Percentiles rank a stretch among this genome's conserved stretches.
phyloP scores from a whole-genome alignment of 768 basidiomycete species.

The Leucosporidium creatinivorum region DNA sequence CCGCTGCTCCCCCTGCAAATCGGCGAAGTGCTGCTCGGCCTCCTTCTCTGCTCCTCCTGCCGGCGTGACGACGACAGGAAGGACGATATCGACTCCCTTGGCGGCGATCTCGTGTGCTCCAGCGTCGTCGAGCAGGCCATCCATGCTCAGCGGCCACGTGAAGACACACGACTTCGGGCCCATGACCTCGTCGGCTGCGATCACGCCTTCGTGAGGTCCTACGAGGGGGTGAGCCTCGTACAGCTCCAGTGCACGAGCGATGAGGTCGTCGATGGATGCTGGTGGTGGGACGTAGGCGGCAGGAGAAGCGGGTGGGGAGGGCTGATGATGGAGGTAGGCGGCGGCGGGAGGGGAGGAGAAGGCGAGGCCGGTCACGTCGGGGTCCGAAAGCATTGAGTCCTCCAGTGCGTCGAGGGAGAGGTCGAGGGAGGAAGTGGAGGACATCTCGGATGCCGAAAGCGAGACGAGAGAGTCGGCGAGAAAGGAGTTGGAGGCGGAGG shows the following conservation, averaged over 20 bases:
- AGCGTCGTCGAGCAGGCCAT: not conserved
- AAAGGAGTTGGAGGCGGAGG: constrained; percentile 8
- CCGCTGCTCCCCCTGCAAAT: not conserved
- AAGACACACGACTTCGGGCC: constrained; percentile 30
- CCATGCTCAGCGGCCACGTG: constrained; percentile 5
- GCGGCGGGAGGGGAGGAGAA: not conserved
- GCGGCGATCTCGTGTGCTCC: constrained; percentile 12
- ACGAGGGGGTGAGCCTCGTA: constrained; percentile 10
- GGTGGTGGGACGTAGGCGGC: constrained; percentile 11
- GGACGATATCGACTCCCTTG: constrained; percentile 11
- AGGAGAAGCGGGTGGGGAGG: constrained; percentile 32
- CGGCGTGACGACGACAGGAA: not conserved
- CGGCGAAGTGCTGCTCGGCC: not conserved
- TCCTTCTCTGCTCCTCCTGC: not conserved
- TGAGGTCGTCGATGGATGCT: constrained; percentile 38
- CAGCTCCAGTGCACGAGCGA: constrained; percentile 30
- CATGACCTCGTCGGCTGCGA: constrained; percentile 19
- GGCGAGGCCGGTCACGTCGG: constrained; percentile 13
- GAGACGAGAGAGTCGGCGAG: constrained; percentile 22
- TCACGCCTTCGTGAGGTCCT: not conserved
- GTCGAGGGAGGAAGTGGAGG: constrained; percentile 2
- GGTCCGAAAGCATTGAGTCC: constrained; percentile 30
- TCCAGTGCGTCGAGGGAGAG: constrained; percentile 8
- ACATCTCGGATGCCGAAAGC: not conserved
- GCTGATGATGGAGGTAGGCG: not conserved